Evolutionary conservation across 345 rosid genomes (phyloP).

Genomic region (Pseudoturritis turrita): DNA sequence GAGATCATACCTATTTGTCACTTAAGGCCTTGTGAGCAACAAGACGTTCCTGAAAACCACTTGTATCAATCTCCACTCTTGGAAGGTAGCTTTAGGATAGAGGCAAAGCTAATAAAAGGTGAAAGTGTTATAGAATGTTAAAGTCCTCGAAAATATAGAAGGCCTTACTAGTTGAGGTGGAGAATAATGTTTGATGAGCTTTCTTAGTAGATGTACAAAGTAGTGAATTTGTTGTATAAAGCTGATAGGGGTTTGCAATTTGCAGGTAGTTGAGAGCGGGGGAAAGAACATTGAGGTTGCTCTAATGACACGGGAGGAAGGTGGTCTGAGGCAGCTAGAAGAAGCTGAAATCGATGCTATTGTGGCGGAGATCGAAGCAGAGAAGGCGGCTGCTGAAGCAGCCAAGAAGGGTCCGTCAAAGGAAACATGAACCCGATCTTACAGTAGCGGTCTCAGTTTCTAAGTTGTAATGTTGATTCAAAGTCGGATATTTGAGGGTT

Average conservation of each 20-base stretch:
- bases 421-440: constrained; percentile 35
- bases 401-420: constrained; percentile 86
- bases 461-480: constrained; percentile 1
- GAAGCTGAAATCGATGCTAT: constrained; percentile 87
- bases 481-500: background rate
- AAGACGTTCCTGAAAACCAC: too few species aligned
- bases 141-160: background rate
- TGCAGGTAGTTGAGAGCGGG: constrained; percentile 91
- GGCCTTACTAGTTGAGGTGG: background rate
- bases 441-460: background rate
- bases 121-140: background rate
- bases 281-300: constrained; percentile 98
- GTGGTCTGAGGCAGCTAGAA: constrained; percentile 70
- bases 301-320: constrained; percentile 74
- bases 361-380: constrained; percentile 90
- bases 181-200: constrained; percentile 5
- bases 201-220: background rate
- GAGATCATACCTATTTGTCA: background rate
- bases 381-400: constrained; percentile 97
- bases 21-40: too few species aligned
- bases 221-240: background rate
- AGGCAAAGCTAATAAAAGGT: background rate
- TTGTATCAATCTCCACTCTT: background rate
- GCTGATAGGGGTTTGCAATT: background rate
- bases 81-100: background rate